These are phyloP conservation scores for Phytopythium montanum DNA, from an alignment of 352 stramenopile species.

Conservation along the genomic window DNA sequence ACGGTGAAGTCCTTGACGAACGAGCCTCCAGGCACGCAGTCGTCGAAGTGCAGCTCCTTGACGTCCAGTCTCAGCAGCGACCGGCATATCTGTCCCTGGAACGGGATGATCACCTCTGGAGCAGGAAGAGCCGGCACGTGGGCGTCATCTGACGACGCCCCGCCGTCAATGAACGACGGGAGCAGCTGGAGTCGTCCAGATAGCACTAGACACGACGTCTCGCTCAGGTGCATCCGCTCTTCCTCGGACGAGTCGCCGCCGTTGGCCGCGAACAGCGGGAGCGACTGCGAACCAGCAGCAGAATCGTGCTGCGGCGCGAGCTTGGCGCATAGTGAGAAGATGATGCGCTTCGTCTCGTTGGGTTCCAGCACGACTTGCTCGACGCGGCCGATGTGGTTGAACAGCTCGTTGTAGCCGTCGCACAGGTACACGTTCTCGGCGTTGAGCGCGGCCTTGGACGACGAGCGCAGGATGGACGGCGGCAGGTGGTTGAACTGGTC, in stretches of 20 bases:
- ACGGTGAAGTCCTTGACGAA: slow-evolving; percentile 90
- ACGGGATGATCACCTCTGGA: slow-evolving; percentile 64
- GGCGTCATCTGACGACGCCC: slow-evolving; percentile 11
- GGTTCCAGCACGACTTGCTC: slow-evolving; percentile 58
- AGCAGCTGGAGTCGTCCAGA: slow-evolving; percentile 62
- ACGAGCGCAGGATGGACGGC: slow-evolving; percentile 64
- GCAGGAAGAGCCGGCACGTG: slow-evolving; percentile 26
- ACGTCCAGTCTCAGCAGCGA: slow-evolving; percentile 82
- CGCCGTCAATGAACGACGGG: slow-evolving; percentile 28
- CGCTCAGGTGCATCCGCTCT: slow-evolving; percentile 74
- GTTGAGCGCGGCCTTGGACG: slow-evolving; percentile 59
- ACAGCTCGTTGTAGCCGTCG: slow-evolving; percentile 88
- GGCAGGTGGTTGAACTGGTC: slow-evolving; percentile 80
- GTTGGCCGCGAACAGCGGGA: slow-evolving; percentile 13
- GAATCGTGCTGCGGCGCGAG: slow-evolving; percentile 27
- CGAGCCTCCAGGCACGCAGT: slow-evolving; percentile 80
- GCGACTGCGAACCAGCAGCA: slow-evolving; percentile 12
- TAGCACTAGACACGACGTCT: slow-evolving; percentile 80
- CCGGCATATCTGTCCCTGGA: slow-evolving; percentile 81
- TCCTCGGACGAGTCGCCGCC: slow-evolving; percentile 79
- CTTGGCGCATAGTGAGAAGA: slow-evolving; percentile 76
- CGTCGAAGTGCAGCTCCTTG: slow-evolving; percentile 88
- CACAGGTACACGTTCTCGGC: slow-evolving; percentile 80
- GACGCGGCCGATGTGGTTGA: slow-evolving; percentile 81
- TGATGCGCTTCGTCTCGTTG: slow-evolving; percentile 61